These are phyloP conservation scores for Lentinus brumalis DNA, from an alignment of 768 basidiomycete genomes.

Conservation along the genomic window DNA sequence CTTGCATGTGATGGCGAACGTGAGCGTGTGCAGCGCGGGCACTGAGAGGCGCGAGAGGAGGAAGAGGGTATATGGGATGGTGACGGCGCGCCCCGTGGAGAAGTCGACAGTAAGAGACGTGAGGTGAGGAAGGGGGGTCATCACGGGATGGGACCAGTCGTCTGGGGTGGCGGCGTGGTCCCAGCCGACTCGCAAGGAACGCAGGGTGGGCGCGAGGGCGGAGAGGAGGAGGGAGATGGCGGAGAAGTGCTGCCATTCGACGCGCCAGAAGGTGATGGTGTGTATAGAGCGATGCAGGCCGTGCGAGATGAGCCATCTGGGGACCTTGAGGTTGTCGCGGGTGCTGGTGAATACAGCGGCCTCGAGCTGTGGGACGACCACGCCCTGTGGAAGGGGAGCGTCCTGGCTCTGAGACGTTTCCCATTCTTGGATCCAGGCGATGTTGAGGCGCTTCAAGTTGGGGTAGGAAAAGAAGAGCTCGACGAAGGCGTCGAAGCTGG, in stretches of 20 bases:
- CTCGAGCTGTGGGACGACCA: constrained; percentile 2
- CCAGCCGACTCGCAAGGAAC: constrained; percentile 9
- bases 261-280: constrained; percentile 10
- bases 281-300: constrained; percentile 6
- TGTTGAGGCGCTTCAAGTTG: constrained; percentile 8
- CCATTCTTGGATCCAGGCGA: constrained; percentile 19
- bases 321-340: constrained; percentile 17
- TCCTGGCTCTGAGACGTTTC: constrained; percentile 2
- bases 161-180: constrained; percentile 4
- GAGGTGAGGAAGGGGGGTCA: constrained; percentile 7
- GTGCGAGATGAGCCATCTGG: constrained; percentile 11
- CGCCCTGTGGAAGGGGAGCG: background rate
- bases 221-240: background rate
- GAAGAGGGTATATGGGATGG: constrained; percentile 11
- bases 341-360: constrained; percentile 11
- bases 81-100: constrained; percentile 10
- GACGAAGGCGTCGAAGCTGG: constrained; percentile 13
- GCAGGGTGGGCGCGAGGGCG: constrained; percentile 10
- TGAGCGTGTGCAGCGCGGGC: constrained; percentile 14
- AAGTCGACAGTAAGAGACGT: constrained; percentile 15
- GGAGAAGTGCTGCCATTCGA: constrained; percentile 3
- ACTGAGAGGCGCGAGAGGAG: constrained; percentile 10
- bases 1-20: constrained; percentile 10
- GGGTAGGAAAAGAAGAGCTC: constrained; percentile 13
- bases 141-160: constrained; percentile 2